Evolutionary conservation across 192 early-diverging fungal species (phyloP), one percentile per base, ranked within the genome.

Genomic region (Backusella australiensis): DNA sequence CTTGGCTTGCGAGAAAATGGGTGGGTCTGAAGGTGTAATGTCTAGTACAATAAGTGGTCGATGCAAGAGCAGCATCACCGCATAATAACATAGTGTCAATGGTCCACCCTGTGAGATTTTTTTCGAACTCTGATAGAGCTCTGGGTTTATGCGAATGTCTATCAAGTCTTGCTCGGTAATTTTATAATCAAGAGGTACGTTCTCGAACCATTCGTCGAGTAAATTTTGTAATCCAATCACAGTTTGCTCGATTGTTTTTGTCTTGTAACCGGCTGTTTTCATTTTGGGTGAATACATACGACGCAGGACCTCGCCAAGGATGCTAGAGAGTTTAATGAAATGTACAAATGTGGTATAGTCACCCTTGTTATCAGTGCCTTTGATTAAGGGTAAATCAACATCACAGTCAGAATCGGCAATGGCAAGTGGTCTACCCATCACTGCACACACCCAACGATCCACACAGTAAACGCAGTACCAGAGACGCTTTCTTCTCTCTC

Each of bases 391-490:
- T 19, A 77, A 38, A 12, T 79, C 81, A 67, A 79, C 69, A 65
- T 82, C 81, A 38, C 75, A 82, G 41, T 82, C 81, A 8, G 75
- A 72, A 41, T 89, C 84, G 26, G 80, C 77, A 78, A 87, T 85
- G 5, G 81, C 80, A 6, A 86, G 38, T 14, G 86, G 83, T 67
- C 81, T 71, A 17, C 81, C 81, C 75, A 82, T 78, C 14, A 67
- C 74, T 15, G 81, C 69, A 71, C 77, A 78, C 9, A 75, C 76
- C 86, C 90, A 90, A 44, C 91, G 81, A 77, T 94, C 93, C 42
- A 88, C 82, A 2, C 91, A 74, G 66, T 90, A 93, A 75, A 88
- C 89, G 21, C 87, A 79, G 85, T 89, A 94, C 93, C 93, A 94
- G 5, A 91, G 85, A n/a, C 91, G 85, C 59, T 87, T 88, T 21